Base-by-base conservation (phyloP, 192 early-diverging fungal species). In the Borealophlyctis nickersoniae region DNA sequence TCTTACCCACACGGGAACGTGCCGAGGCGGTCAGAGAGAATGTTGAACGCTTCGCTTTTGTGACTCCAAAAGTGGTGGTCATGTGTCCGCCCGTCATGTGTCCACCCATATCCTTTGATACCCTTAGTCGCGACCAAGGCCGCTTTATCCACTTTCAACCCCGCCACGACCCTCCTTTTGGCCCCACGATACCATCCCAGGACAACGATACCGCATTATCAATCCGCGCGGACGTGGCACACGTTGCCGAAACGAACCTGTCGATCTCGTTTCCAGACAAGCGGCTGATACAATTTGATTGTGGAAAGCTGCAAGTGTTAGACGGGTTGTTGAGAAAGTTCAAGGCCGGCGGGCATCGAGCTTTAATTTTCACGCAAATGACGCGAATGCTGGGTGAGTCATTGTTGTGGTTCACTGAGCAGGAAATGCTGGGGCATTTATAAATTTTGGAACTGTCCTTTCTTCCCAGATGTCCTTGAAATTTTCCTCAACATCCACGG, bases 281-380 rank as follows among this genome's bases (percentile, higher is more conserved):
- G 39, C 75, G 86, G 9, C 58, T 94, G 27, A 58, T 94, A 34
- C 90, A 92, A 65, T 94, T 87, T 71, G 90, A 94, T 73, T 94
- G 90, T 63, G 94, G 94, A 27, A 96, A 96, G 69, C 81, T 95
- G 68, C 60, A 92, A 4, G 62, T 91, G 0, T 72, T 97, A 34
- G 88, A 94, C 69, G 79, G 87, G 4, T 70, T 97, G 13, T 71
- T 97, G 32, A 78, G 86, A 0, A 81, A 79, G 1, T 67, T 97
- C 4, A 86, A 92, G 65, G 71, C 74, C 0, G 74, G 84, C 7
- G 88, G 87, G 4, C 94, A 97, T 72, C 90, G 92, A 49, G 90
- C 93, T 2, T 73, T 97, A 48, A 85, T 96, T n/a, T 96, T 95
- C 71, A 90, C 88, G 13, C 94, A 96, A 77, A 91, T 95, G 73